phyloP scores from a whole-genome alignment of 2,329 filamentous ascomycete species.

The Amylocarpus encephaloides region DNA sequence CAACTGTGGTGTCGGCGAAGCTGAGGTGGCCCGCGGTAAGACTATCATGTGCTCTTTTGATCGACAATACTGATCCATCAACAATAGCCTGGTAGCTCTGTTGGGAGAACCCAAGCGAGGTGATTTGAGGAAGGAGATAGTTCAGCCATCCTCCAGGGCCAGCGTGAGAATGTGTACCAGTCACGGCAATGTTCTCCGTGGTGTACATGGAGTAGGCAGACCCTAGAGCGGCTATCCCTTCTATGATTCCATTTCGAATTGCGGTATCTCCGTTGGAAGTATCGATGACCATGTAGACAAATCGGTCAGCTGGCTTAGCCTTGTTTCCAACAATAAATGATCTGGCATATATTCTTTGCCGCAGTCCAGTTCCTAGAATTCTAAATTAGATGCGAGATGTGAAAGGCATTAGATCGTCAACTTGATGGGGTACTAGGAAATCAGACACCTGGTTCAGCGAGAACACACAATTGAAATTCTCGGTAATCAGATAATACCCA shows the following conservation, averaged over 20 bases:
- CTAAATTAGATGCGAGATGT: no score
- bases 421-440: no score
- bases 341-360: constrained; percentile 83
- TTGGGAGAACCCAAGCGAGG: constrained; percentile 74
- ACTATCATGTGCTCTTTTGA: constrained; percentile 71
- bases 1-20: constrained; percentile 61
- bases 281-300: constrained; percentile 83
- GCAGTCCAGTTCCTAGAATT: constrained; percentile 59
- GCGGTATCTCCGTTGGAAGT: constrained; percentile 83
- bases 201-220: constrained; percentile 67
- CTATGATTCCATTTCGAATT: constrained; percentile 76
- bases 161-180: constrained; percentile 86
- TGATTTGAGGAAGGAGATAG: constrained; percentile 86
- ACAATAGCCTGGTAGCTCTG: constrained; percentile 90
- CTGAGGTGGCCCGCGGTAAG: constrained; percentile 60
- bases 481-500: no score
- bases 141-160: constrained; percentile 91
- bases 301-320: constrained; percentile 59
- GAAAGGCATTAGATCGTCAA: no score
- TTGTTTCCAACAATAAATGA: constrained; percentile 78
- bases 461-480: no score
- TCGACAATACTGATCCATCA: constrained; percentile 73
- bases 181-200: constrained; percentile 77
- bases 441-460: no score
- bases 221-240: constrained; percentile 64